Evolutionary conservation across 2,329 filamentous ascomycete species (phyloP).

Genomic region (Aspergillus amoenus): DNA sequence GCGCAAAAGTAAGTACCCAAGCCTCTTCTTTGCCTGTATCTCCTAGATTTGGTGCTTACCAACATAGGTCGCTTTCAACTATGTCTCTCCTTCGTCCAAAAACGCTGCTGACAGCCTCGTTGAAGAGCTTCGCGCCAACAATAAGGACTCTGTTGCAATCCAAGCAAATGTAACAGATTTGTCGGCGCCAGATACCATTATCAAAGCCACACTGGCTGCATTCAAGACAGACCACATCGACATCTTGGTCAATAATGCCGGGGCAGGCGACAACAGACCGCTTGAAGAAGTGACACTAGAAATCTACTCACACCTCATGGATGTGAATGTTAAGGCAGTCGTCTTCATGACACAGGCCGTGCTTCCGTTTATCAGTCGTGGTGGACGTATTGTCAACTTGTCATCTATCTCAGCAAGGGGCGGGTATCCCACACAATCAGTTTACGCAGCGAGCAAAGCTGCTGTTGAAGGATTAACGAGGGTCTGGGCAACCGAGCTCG

Average conservation of each 20-base stretch:
- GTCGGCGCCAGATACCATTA: slow-evolving; percentile 10
- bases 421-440: slow-evolving; percentile 42
- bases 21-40: neutral
- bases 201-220: slow-evolving; percentile 4
- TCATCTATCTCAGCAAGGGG: slow-evolving; percentile 19
- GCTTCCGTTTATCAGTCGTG: slow-evolving; percentile 12
- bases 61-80: slow-evolving; percentile 18
- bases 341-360: slow-evolving; percentile 25
- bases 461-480: slow-evolving; percentile 64
- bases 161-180: slow-evolving; percentile 17
- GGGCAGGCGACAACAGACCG: slow-evolving; percentile 18
- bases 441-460: slow-evolving; percentile 64
- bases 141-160: slow-evolving; percentile 11
- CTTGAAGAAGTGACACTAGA: slow-evolving; percentile 20
- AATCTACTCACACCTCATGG: slow-evolving; percentile 15
- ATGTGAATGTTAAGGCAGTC: slow-evolving; percentile 20
- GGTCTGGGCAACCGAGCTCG: slow-evolving; percentile 50
- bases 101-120: slow-evolving; percentile 12
- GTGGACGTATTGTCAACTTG: slow-evolving; percentile 22
- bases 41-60: neutral
- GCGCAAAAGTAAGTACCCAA: slow-evolving; percentile 12
- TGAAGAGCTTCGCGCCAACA: slow-evolving; percentile 1
- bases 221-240: slow-evolving; percentile 17
- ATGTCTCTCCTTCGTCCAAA: slow-evolving; percentile 16
- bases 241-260: slow-evolving; percentile 29